Evolutionary conservation across 176 grass and related monocot genomes (phyloP), one percentile per base, ranked within the genome.

Genomic region (Neostapfia colusana): DNA sequence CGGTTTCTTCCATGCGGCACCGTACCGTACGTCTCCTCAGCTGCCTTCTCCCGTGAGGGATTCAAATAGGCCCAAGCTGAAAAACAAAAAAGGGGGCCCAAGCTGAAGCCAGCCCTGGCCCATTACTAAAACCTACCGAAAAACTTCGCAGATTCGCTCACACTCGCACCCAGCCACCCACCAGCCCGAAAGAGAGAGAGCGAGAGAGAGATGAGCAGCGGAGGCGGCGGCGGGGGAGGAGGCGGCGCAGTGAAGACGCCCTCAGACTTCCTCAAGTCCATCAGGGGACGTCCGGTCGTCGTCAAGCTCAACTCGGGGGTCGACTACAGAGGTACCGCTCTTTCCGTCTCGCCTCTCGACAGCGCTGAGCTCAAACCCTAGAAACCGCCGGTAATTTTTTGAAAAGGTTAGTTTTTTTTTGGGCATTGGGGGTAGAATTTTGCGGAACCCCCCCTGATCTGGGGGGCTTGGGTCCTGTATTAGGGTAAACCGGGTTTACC

Each of bases 281-380:
- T 98, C 73, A 73, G 89, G 77, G 95, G 95, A 34, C 89, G 91
- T 18, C 89, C 95, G 62, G 95, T 98, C 70, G 91, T 98, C 43
- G 95, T 98, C 27, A 98, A 94, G 87, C 95, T 98, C 64, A 98
- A 98, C 77, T 98, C 89, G 0, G 91, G 87, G 44, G 95, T 98
- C 71, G 95, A 98, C 63, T 98, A 98, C 76, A 70, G 95, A 92
- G 95, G 95, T 98, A 70, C 46, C 1, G 15, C 10, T 68, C 76
- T 24, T 17, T 1, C 26, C 4, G 63, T 35, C 46, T 41, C 21
- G 42, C 16, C 44, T 59, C 62, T 82, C 56, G 8, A 46, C 72
- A 11, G 7, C n/a, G 46, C 60, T 54, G 45, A 27, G 2, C 36
- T 26, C 60, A 41, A 82, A 84, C 86, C 86, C 86, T 84, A 75